Percentiles rank a stretch among this genome's conserved stretches.
phyloP scores from a whole-genome alignment of 805 yeast species.

The Candida mattraensis region DNA sequence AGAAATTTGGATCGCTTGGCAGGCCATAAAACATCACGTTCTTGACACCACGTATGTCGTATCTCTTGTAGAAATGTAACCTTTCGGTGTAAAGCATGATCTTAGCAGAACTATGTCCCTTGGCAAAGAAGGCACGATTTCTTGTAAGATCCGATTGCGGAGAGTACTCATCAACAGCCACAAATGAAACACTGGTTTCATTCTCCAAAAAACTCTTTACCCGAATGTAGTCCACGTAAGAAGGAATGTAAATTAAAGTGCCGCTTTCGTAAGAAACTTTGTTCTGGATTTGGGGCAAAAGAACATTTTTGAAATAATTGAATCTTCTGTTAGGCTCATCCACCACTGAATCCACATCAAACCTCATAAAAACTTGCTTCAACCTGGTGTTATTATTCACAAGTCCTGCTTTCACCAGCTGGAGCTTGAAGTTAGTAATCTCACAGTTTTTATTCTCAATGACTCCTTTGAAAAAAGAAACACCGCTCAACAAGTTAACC shows the following conservation, averaged over 20 bases:
- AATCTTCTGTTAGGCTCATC: constrained; percentile 83
- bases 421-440: constrained; percentile 58
- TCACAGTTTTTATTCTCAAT: constrained; percentile 49
- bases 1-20: constrained; percentile 83
- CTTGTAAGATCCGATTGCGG: constrained; percentile 67
- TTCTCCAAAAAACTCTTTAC: constrained; percentile 67
- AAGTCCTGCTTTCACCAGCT: constrained; percentile 29
- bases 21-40: constrained; percentile 78
- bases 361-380: constrained; percentile 69
- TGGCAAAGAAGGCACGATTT: constrained; percentile 66
- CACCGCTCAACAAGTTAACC: constrained; percentile 54
- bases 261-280: constrained; percentile 69
- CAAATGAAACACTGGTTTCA: constrained; percentile 63
- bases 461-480: constrained; percentile 52
- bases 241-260: constrained; percentile 75
- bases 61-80: constrained; percentile 87
- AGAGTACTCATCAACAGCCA: constrained; percentile 81
- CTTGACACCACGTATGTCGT: constrained; percentile 80
- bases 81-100: constrained; percentile 90
- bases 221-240: constrained; percentile 82
- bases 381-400: constrained; percentile 45
- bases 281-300: constrained; percentile 70
- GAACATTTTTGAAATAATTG: constrained; percentile 70
- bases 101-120: constrained; percentile 35
- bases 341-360: constrained; percentile 53